phyloP scores from a whole-genome alignment of 805 yeast genomes.

The Kodamaea hsintzibuensis region DNA sequence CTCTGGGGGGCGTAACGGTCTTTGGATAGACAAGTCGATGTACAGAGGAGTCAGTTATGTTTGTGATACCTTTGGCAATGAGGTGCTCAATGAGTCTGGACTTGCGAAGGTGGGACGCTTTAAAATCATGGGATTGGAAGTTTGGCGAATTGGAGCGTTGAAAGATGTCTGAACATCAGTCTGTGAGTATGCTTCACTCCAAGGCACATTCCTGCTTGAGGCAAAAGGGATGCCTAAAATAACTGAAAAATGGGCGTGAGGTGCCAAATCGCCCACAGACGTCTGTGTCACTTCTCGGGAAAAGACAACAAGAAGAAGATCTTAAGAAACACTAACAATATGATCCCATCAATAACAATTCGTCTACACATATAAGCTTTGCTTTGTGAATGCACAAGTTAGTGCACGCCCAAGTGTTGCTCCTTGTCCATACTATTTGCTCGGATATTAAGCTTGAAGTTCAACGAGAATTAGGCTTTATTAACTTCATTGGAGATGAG shows the following conservation, averaged over 20 bases:
- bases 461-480: background rate
- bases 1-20: constrained; percentile 89
- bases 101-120: constrained; percentile 57
- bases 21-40: constrained; percentile 80
- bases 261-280: background rate
- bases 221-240: background rate
- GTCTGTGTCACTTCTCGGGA: background rate
- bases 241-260: background rate
- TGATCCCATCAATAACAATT: background rate
- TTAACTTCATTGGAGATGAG: background rate
- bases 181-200: background rate
- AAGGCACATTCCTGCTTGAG: background rate
- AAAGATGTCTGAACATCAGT: background rate
- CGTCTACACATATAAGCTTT: background rate
- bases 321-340: background rate
- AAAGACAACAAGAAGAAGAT: background rate
- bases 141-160: constrained; percentile 71
- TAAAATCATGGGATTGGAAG: constrained; percentile 72
- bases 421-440: background rate
- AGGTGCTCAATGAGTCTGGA: constrained; percentile 48
- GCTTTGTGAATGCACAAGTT: background rate
- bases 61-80: constrained; percentile 89
- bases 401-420: background rate
- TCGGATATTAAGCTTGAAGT: background rate
- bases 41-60: constrained; percentile 74